Conservation (phyloP, 768 basidiomycete genomes). For the Calocybe gangraenosa region DNA sequence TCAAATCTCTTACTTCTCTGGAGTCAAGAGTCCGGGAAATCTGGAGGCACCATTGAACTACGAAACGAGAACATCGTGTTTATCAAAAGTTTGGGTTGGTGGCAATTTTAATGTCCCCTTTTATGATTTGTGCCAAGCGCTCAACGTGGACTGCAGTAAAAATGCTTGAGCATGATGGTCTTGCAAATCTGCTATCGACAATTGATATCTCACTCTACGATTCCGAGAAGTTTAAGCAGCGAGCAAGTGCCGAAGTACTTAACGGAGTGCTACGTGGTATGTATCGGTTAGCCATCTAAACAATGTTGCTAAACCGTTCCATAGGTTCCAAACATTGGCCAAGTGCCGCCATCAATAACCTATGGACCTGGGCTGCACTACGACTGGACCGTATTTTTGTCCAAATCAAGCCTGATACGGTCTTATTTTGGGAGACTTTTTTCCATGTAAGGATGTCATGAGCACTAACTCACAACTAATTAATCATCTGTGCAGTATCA, state of each 20-base stretch:
- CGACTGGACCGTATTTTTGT: constrained; percentile 61
- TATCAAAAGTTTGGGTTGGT: constrained; percentile 37
- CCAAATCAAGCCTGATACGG: constrained; percentile 83
- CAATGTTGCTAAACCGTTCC: neutral
- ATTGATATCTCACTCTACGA: constrained; percentile 63
- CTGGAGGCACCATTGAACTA: constrained; percentile 46
- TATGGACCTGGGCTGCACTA: constrained; percentile 72
- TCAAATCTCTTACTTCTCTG: constrained; percentile 58
- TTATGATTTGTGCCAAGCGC: neutral
- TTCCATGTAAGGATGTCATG: constrained; percentile 41
- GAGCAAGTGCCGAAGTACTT: constrained; percentile 65
- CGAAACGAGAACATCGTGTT: constrained; percentile 44
- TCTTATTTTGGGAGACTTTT: constrained; percentile 68
- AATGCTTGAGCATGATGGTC: constrained; percentile 48
- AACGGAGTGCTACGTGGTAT: constrained; percentile 72
- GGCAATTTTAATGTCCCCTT: neutral
- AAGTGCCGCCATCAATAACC: constrained; percentile 37
- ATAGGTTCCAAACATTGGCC: constrained; percentile 86
- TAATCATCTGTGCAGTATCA: constrained; percentile 31
- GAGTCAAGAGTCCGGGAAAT: constrained; percentile 76
- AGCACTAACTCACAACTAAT: neutral
- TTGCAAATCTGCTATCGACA: constrained; percentile 49
- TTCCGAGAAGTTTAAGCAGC: constrained; percentile 79
- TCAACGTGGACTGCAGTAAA: constrained; percentile 44
- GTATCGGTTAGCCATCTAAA: constrained; percentile 9